A percentile compares a stretch with the other conserved stretches of the same genome.
These are phyloP conservation scores for Pythium apleroticum DNA, from an alignment of 352 stramenopile species.

Conservation along the genomic window DNA sequence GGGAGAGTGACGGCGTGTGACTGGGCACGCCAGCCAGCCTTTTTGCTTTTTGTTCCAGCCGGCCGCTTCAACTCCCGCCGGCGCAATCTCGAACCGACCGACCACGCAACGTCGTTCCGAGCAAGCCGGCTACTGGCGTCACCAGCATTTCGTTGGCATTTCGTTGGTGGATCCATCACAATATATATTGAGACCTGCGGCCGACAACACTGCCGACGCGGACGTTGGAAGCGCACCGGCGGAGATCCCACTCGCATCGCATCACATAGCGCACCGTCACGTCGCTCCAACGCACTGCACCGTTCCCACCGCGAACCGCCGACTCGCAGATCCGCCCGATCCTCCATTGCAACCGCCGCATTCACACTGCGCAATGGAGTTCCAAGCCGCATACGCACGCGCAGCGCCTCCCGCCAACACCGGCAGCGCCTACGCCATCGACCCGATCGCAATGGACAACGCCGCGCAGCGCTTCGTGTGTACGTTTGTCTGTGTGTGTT, in stretches of 20 bases:
- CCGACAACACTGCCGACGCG: neutral
- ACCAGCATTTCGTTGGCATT: constrained; percentile 5
- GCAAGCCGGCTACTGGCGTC: constrained; percentile 9
- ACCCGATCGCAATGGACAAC: constrained; percentile 38
- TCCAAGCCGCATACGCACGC: constrained; percentile 23
- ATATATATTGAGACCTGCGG: constrained; percentile 1
- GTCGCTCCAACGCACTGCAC: neutral
- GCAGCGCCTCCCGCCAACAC: constrained; percentile 26
- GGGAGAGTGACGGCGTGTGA: constrained; percentile 33
- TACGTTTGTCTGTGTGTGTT: constrained; percentile 58
- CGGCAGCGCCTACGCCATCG: constrained; percentile 24
- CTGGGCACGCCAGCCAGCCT: constrained; percentile 24
- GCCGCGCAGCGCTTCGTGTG: constrained; percentile 64
- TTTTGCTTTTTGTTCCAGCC: constrained; percentile 17
- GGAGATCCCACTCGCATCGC: neutral
- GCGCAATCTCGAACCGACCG: constrained; percentile 11
- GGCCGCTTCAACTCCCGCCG: constrained; percentile 26
- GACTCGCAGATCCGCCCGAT: constrained; percentile 6
- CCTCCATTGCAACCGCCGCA: too few species aligned
- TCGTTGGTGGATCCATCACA: constrained; percentile 6
- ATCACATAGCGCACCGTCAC: neutral
- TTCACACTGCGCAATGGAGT: constrained; percentile 23
- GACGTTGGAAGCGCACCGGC: neutral
- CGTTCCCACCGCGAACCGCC: neutral
- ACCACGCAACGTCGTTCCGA: constrained; percentile 11